Conservation (phyloP, 192 early-diverging fungal species). For the Obelidium mucronatum region DNA sequence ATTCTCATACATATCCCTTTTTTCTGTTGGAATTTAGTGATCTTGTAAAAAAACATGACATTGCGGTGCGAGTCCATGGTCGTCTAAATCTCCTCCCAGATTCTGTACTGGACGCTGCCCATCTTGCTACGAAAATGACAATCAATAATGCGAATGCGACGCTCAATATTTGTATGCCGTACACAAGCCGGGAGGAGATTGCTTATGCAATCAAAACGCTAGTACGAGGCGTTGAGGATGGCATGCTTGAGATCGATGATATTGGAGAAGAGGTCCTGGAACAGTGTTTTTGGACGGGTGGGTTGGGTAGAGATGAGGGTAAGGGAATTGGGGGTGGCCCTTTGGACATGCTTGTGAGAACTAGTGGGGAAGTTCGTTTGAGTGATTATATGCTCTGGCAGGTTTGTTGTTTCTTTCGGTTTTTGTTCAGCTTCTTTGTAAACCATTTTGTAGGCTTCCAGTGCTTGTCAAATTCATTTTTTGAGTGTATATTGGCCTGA, state of each 20-base stretch:
- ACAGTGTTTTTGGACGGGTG: conserved; percentile 60
- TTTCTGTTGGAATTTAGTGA: conserved; percentile 75
- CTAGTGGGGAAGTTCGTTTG: conserved; percentile 93
- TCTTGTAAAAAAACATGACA: conserved; percentile 70
- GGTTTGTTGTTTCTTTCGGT: conserved; percentile 34
- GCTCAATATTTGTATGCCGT: conserved; percentile 92
- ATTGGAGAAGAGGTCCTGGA: conserved; percentile 67
- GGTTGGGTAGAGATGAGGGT: not conserved
- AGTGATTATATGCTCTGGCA: conserved; percentile 98
- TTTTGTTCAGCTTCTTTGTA: not conserved
- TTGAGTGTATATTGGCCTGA: conserved; percentile 94
- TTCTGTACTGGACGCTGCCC: conserved; percentile 67
- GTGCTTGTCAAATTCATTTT: conserved; percentile 83
- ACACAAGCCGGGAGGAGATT: conserved; percentile 93
- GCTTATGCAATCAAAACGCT: conserved; percentile 59
- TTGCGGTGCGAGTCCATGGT: conserved; percentile 85
- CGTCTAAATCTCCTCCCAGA: conserved; percentile 71
- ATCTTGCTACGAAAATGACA: conserved; percentile 65
- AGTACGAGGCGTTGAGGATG: conserved; percentile 66
- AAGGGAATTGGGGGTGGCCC: conserved; percentile 48
- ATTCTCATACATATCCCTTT: not conserved
- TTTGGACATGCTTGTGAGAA: conserved; percentile 90
- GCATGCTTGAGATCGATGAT: conserved; percentile 57
- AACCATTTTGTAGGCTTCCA: conserved; percentile 39
- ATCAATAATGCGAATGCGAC: conserved; percentile 70